Evolutionary conservation across 148 eudicot genomes (phyloP).

Genomic region (Nyssa sinensis): DNA sequence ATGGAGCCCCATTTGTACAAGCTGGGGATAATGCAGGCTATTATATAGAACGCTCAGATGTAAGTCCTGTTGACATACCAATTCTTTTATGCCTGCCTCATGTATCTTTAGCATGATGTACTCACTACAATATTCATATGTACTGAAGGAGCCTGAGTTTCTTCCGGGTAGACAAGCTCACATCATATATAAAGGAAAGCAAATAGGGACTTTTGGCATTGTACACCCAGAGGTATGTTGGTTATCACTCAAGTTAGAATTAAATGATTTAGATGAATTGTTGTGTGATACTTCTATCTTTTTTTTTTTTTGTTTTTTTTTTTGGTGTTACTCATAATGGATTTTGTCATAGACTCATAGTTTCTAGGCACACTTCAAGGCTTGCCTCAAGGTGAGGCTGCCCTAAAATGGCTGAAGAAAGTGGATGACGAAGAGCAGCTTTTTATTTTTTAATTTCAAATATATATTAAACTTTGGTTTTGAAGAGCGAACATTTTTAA

Average conservation of each 20-base stretch:
- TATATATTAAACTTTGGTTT: no score
- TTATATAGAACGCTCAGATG: conserved; percentile 69
- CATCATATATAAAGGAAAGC: conserved; percentile 74
- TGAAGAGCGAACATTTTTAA: no score
- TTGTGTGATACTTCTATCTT: neutral
- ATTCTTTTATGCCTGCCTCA: neutral
- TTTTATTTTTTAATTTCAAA: no score
- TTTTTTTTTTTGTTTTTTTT: neutral
- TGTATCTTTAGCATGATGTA: neutral
- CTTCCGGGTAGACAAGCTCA: conserved; percentile 85
- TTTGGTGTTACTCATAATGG: neutral
- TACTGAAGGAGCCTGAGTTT: conserved; percentile 71
- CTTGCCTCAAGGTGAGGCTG: neutral
- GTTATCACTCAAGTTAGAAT: neutral
- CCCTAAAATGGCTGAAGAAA: neutral
- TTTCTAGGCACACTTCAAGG: neutral
- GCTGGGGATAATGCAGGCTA: conserved; percentile 71
- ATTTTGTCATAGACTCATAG: no score
- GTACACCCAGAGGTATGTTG: conserved; percentile 86
- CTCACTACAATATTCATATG: conserved; percentile 5
- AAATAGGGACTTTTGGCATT: conserved; percentile 83
- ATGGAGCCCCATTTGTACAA: conserved; percentile 67
- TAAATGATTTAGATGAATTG: neutral
- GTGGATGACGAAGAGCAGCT: no score
- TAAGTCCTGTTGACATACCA: conserved; percentile 28